These are phyloP conservation scores for Westerdykella aurantiaca DNA, from an alignment of 2,329 filamentous ascomycete species.

Conservation along the genomic window DNA sequence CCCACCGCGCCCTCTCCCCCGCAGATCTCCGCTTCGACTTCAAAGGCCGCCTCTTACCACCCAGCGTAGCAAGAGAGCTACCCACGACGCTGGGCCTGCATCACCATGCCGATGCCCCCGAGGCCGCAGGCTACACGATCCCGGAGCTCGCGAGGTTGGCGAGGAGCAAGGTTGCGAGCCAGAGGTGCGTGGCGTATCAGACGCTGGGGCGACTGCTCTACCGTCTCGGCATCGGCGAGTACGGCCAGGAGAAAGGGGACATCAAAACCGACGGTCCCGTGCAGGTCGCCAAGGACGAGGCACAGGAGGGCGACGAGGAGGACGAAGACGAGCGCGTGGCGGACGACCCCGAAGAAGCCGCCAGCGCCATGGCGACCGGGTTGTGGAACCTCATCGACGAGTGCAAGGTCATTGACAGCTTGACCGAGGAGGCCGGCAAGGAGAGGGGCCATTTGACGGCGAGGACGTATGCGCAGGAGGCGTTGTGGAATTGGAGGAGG, in stretches of 20 bases:
- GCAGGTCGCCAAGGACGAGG: constrained; percentile 35
- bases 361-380: constrained; percentile 56
- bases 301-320: constrained; percentile 25
- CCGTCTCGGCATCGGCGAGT: constrained; percentile 69
- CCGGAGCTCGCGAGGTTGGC: constrained; percentile 76
- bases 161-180: constrained; percentile 74
- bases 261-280: constrained; percentile 44
- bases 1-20: constrained; percentile 63
- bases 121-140: constrained; percentile 91
- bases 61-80: constrained; percentile 65
- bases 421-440: constrained; percentile 67
- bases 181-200: constrained; percentile 88
- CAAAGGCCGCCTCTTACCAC: constrained; percentile 71
- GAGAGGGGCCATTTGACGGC: constrained; percentile 71
- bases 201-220: constrained; percentile 82
- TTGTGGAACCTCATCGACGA: constrained; percentile 78
- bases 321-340: constrained; percentile 39
- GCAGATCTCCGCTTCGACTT: constrained; percentile 86
- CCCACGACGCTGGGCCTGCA: constrained; percentile 77
- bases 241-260: constrained; percentile 48
- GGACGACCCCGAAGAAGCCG: constrained; percentile 35
- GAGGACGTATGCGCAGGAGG: constrained; percentile 79
- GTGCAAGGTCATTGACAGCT: constrained; percentile 67
- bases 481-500: constrained; percentile 79
- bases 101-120: constrained; percentile 87